These are phyloP conservation scores for Apiotrichum veenhuisii DNA, from an alignment of 1,284 basidiomycete species.

Conservation along the genomic window DNA sequence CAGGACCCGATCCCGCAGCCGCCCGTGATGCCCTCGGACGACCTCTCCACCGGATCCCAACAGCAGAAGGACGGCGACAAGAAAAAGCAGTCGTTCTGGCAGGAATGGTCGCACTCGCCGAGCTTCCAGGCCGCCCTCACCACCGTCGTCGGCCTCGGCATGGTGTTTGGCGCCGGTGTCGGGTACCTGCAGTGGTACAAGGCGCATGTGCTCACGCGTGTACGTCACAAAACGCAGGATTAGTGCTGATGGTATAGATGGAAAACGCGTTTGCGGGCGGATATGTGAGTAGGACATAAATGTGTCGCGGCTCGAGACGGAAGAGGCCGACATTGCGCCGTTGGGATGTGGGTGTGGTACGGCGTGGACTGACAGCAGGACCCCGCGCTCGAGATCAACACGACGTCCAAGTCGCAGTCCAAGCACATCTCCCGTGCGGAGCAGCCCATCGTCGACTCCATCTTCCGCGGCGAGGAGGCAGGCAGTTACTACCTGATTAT, in stretches of 20 bases:
- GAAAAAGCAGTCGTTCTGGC: conserved; percentile 28
- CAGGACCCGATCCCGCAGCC: conserved; percentile 33
- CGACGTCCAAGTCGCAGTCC: conserved; percentile 52
- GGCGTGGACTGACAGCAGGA: conserved; percentile 57
- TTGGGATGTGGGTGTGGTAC: no score
- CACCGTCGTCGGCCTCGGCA: conserved; percentile 44
- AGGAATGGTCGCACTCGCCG: conserved; percentile 35
- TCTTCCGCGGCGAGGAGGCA: conserved; percentile 66
- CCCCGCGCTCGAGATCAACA: conserved; percentile 67
- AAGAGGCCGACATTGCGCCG: no score
- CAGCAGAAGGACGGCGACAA: not conserved
- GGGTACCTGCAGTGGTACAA: conserved; percentile 75
- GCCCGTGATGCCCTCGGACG: conserved; percentile 30
- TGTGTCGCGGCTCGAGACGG: no score
- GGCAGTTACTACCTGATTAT: conserved; percentile 73
- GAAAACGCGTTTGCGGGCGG: conserved; percentile 45
- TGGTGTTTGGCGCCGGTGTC: conserved; percentile 54
- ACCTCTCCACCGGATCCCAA: conserved; percentile 9
- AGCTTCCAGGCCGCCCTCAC: conserved; percentile 48
- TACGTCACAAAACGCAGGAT: conserved; percentile 30
- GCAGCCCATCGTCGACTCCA: conserved; percentile 69
- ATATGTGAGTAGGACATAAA: conserved; percentile 26
- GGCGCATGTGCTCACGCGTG: conserved; percentile 70
- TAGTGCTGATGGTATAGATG: conserved; percentile 27
- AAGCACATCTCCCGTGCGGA: conserved; percentile 66